Conservation (phyloP, 371 early-diverging fungal species). For the Smittium culicis region DNA sequence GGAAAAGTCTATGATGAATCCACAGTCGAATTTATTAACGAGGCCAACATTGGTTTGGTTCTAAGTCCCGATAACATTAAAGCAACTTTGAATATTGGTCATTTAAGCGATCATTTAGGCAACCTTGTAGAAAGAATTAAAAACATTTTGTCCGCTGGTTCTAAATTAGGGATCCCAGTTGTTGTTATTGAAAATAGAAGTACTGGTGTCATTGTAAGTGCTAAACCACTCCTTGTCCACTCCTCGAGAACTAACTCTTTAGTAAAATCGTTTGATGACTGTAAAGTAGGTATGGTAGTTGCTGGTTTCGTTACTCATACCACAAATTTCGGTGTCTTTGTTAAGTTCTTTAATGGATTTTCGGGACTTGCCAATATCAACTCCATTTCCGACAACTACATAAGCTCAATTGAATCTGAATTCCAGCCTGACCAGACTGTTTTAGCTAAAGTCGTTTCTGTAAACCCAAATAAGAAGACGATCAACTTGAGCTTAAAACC, state of each 20-base stretch:
- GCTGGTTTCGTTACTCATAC: slow-evolving; percentile 44
- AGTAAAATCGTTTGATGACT: slow-evolving; percentile 14
- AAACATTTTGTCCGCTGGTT: slow-evolving; percentile 31
- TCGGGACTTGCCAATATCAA: slow-evolving; percentile 37
- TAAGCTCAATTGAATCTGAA: slow-evolving; percentile 34
- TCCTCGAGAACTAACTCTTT: slow-evolving; percentile 34
- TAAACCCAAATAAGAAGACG: slow-evolving; percentile 22
- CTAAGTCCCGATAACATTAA: slow-evolving; percentile 38
- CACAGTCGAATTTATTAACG: neutral
- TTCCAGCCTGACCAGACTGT: slow-evolving; percentile 49
- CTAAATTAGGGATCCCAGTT: slow-evolving; percentile 36
- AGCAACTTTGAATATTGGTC: slow-evolving; percentile 38
- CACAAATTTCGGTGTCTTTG: slow-evolving; percentile 41
- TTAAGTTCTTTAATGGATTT: slow-evolving; percentile 37
- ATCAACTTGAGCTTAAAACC: neutral
- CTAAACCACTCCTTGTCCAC: slow-evolving; percentile 43
- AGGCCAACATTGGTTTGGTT: slow-evolving; percentile 33
- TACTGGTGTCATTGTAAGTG: slow-evolving; percentile 23
- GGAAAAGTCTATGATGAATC: neutral
- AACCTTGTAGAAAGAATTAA: slow-evolving; percentile 33
- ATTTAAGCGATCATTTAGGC: slow-evolving; percentile 47
- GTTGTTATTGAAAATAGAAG: slow-evolving; percentile 35
- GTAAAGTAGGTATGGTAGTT: slow-evolving; percentile 34
- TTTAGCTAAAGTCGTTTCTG: slow-evolving; percentile 34
- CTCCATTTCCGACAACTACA: slow-evolving; percentile 43